These are phyloP conservation scores for Stachybotrys echinatus DNA, from an alignment of 2,329 filamentous ascomycete genomes.

Conservation along the genomic window DNA sequence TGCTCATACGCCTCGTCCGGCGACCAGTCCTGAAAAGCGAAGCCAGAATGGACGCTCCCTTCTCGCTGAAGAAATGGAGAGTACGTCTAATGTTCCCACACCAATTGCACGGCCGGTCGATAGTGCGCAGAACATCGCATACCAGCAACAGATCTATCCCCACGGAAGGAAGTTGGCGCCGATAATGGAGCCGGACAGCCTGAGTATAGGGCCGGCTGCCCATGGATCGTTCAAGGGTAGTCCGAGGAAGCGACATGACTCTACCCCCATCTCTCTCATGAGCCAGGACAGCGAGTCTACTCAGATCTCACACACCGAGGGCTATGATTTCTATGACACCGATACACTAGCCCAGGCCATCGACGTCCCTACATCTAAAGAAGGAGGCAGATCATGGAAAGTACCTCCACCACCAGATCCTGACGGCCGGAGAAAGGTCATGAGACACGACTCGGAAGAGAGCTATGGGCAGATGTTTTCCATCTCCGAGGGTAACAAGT, in stretches of 20 bases:
- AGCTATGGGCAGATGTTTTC: slow-evolving; percentile 56
- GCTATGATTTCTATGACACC: slow-evolving; percentile 62
- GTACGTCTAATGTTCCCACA: slow-evolving; percentile 57
- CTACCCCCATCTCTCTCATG: slow-evolving; percentile 42
- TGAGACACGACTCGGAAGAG: slow-evolving; percentile 52
- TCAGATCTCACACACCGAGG: slow-evolving; percentile 49
- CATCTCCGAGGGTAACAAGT: slow-evolving; percentile 42
- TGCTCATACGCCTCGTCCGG: slow-evolving; percentile 31
- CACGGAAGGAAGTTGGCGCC: slow-evolving; percentile 36
- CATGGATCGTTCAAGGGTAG: slow-evolving; percentile 28
- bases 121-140: slow-evolving; percentile 22
- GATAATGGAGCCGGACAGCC: slow-evolving; percentile 44
- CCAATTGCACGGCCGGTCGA: slow-evolving; percentile 50
- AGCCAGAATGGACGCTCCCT: slow-evolving; percentile 36
- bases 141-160: slow-evolving; percentile 17
- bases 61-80: slow-evolving; percentile 52
- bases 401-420: slow-evolving; percentile 20
- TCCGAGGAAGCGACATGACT: slow-evolving; percentile 42
- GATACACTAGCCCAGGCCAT: slow-evolving; percentile 48
- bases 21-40: slow-evolving; percentile 22
- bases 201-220: slow-evolving; percentile 43
- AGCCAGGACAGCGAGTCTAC: slow-evolving; percentile 44
- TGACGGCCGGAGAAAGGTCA: slow-evolving; percentile 18
- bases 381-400: slow-evolving; percentile 27
- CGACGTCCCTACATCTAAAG: slow-evolving; percentile 38